A percentile compares a stretch with the other conserved stretches of the same genome.
These are phyloP conservation scores for Canavalia gladiata DNA, from an alignment of 306 rosid species.

Conservation along the genomic window DNA sequence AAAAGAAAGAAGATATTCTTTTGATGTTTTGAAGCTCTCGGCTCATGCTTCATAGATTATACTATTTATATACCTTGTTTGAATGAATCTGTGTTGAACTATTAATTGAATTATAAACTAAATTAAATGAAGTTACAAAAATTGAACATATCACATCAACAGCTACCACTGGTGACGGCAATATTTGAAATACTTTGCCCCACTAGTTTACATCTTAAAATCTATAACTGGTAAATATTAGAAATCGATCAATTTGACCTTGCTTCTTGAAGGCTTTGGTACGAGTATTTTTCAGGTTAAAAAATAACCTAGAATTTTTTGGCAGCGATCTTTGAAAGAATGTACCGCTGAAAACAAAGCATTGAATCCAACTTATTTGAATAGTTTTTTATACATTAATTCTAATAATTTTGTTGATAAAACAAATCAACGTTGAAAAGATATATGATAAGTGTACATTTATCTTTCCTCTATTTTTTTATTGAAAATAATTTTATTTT, in stretches of 20 bases:
- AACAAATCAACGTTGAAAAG: too few species aligned
- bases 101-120: background rate
- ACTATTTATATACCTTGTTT: background rate
- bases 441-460: too few species aligned
- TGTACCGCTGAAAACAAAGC: too few species aligned
- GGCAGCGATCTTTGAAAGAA: too few species aligned
- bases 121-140: background rate
- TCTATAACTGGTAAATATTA: background rate
- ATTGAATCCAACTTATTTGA: too few species aligned
- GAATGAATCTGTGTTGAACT: conserved; percentile 5
- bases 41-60: conserved; percentile 29
- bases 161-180: too few species aligned
- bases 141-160: background rate
- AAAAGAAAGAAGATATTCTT: background rate
- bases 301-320: too few species aligned
- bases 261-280: background rate
- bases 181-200: background rate
- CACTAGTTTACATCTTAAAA: background rate
- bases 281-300: too few species aligned
- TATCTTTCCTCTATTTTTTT: too few species aligned
- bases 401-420: too few species aligned
- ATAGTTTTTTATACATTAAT: too few species aligned
- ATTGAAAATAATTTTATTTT: too few species aligned
- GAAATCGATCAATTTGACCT: conserved; percentile 5
- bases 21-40: conserved; percentile 21